These are phyloP conservation scores for Blastomyces silverae DNA, from an alignment of 2,329 filamentous ascomycete genomes.

Conservation along the genomic window DNA sequence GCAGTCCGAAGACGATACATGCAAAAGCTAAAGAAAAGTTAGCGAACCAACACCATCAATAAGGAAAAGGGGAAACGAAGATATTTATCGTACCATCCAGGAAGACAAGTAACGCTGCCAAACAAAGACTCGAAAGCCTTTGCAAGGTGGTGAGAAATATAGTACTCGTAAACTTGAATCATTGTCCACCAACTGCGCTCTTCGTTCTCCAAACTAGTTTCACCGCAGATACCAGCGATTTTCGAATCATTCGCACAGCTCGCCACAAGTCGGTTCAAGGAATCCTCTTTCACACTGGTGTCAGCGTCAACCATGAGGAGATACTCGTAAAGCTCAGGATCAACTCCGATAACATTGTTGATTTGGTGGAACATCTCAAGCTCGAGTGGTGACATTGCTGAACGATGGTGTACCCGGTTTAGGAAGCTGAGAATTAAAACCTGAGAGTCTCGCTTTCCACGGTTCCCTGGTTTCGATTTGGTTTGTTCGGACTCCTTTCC, in stretches of 20 bases:
- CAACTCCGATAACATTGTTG: constrained; percentile 97
- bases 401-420: constrained; percentile 90
- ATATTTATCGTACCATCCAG: constrained; percentile 73
- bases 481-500: constrained; percentile 91
- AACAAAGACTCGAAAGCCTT: constrained; percentile 98
- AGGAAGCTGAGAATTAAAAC: constrained; percentile 95
- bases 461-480: constrained; percentile 91
- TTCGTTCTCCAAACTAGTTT: constrained; percentile 93
- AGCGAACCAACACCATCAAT: constrained; percentile 28
- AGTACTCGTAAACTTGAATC: constrained; percentile 99
- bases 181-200: constrained; percentile 97
- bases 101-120: constrained; percentile 95
- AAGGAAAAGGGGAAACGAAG: neutral
- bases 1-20: constrained; percentile 96
- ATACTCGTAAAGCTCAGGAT: constrained; percentile 95
- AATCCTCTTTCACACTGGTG: constrained; percentile 87
- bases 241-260: constrained; percentile 90
- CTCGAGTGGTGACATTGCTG: constrained; percentile 91
- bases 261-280: constrained; percentile 84
- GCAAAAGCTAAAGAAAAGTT: constrained; percentile 65
- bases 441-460: constrained; percentile 97
- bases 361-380: constrained; percentile 98
- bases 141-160: constrained; percentile 92
- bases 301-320: constrained; percentile 97
- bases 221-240: constrained; percentile 95